Conservation (phyloP, 371 early-diverging fungal genomes). For the Gilbertella persicaria region DNA sequence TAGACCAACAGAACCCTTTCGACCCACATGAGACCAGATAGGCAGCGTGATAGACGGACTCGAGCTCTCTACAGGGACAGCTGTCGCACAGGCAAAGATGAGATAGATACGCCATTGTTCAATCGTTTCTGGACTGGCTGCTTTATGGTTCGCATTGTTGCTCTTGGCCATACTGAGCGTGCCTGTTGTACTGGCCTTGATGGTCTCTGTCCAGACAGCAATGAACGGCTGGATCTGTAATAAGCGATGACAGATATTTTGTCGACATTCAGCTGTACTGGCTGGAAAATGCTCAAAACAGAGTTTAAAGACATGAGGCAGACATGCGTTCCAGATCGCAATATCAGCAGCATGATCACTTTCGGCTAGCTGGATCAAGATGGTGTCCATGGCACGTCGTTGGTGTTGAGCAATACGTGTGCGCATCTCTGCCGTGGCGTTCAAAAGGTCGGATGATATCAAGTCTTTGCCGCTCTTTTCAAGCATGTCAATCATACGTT, state of each 20-base stretch:
- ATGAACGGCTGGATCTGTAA: constrained; percentile 65
- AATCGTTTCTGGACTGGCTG: constrained; percentile 63
- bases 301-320: constrained; percentile 67
- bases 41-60: constrained; percentile 20
- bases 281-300: constrained; percentile 65
- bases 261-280: constrained; percentile 61
- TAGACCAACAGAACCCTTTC: constrained; percentile 53
- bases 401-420: constrained; percentile 57
- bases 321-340: constrained; percentile 61
- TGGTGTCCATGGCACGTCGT: constrained; percentile 29
- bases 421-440: constrained; percentile 44
- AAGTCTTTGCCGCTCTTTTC: constrained; percentile 51
- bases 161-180: constrained; percentile 48
- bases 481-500: constrained; percentile 24
- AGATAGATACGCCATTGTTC: constrained; percentile 82
- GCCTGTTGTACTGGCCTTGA: constrained; percentile 38
- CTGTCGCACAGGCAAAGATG: constrained; percentile 69
- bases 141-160: constrained; percentile 32
- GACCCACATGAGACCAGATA: constrained; percentile 52
- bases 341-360: constrained; percentile 53
- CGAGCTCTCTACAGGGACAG: constrained; percentile 37
- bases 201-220: constrained; percentile 55
- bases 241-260: constrained; percentile 61
- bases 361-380: constrained; percentile 42
- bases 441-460: constrained; percentile 53